Evolutionary conservation across 2,329 filamentous ascomycete genomes (phyloP), one percentile per base, ranked within the genome.

Genomic region (Aspergillus versicolor): DNA sequence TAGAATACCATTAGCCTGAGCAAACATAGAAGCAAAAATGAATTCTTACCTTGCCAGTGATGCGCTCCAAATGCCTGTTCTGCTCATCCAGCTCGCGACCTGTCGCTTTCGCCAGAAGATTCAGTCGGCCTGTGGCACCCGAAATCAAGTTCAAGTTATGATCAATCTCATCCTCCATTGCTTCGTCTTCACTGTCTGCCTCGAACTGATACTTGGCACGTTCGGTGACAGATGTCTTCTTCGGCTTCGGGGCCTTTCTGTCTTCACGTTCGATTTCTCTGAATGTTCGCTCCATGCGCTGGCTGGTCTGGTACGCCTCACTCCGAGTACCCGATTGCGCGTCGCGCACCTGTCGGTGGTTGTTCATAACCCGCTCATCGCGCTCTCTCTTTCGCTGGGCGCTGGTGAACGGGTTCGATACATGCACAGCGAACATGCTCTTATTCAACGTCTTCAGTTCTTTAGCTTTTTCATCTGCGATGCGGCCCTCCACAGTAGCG

Each of bases 361-460:
- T 87, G 45, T 88, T 85, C 67, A 95, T 79, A 44, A 90, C 83
- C 54, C 84, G 81, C 50, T 88, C 80, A 62, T 94, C 90, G 41
- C 85, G 82, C 56, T 84, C 85, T 54, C 81, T 80, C 27, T 82
- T 83, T 44, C 88, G 83, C 63, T 82, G 83, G 61, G 84, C 85
- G 13, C 85, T 85, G 0, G 90, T 94, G 71, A 96, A 91, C 0
- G 88, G 88, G 66, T 91, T 91, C 52, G 81, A 80, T 24, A 92
- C 87, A 67, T 92, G 88, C 21, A 92, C 84, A 5, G 90, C 89
- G 69, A 96, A 96, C 91, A 97, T 96, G 78, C 88, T 92, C 61
- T 88, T 82, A 75, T 97, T 96, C 49, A 95, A 80, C 1, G 85
- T 90, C 78, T 93, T 93, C 38, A 97, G 79, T 70, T 96, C 91